Percentiles rank a stretch among this genome's conserved stretches.
These are phyloP conservation scores for Limnomonas spitsbergensis DNA, from an alignment of 139 green algal genomes.

Conservation along the genomic window DNA sequence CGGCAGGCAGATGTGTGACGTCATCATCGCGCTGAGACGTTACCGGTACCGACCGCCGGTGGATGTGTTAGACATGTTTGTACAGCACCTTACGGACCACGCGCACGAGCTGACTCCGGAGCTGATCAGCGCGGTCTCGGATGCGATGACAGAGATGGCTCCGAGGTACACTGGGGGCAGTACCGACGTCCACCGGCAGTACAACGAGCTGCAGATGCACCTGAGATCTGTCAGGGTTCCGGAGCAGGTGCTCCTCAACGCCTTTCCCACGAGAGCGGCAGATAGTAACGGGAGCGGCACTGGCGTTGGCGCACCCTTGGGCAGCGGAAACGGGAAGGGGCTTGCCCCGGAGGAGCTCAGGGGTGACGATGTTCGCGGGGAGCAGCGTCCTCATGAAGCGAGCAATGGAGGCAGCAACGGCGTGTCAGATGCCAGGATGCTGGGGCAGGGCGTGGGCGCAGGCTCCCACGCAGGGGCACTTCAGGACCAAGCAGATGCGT, in stretches of 20 bases:
- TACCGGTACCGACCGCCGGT: neutral
- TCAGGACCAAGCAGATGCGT: too few relatives aligned
- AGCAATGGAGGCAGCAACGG: too few relatives aligned
- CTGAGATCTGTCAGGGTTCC: neutral
- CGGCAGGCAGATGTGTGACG: neutral
- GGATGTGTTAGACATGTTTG: neutral
- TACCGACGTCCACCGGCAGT: neutral
- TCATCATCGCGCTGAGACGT: neutral
- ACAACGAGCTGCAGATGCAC: neutral
- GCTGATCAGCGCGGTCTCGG: neutral
- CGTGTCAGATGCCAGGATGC: too few relatives aligned
- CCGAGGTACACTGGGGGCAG: neutral
- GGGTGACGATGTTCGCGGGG: too few relatives aligned
- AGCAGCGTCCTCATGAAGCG: too few relatives aligned
- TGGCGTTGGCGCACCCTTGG: too few relatives aligned
- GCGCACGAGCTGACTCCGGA: neutral
- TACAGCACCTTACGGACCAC: neutral
- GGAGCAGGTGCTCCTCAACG: neutral
- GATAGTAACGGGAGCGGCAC: too few relatives aligned
- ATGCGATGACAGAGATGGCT: neutral
- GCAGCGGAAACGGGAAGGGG: too few relatives aligned
- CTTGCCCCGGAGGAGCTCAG: too few relatives aligned
- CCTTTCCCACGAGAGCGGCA: too few relatives aligned
- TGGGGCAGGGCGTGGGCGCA: too few relatives aligned
- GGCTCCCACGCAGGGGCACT: too few relatives aligned